Evolutionary conservation across 2,329 filamentous ascomycete species (phyloP), one percentile per base, ranked within the genome.

Genomic region (Pseudovirgaria hyperparasitica): DNA sequence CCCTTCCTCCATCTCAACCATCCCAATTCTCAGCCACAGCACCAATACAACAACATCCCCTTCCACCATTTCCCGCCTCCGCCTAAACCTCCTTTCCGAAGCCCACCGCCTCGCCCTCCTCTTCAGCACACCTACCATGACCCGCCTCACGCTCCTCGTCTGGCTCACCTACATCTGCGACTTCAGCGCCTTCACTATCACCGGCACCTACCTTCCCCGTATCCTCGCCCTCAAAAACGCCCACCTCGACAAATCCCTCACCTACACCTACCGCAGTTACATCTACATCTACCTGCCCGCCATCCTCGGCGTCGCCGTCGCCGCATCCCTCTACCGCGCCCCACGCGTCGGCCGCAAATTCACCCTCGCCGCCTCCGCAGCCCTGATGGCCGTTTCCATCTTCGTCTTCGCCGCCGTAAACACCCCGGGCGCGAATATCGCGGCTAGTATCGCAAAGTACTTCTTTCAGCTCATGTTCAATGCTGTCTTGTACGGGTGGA

Each of bases 251-350:
- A 49, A 63, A 4, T 56, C 58, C 3, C 53, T 69, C 8, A 39
- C 43, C 27, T 40, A 56, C 38, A 70, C 64, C 0, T 70, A 70
- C 36, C 58, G 62, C 11, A 60, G 55, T 4, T 70, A 69, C 42
- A 57, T 70, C 18, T 65, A 63, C 38, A 69, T 67, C 2, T 69
- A 69, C 43, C 50, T 60, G 0, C 65, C 65, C 0, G 65, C 66
- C 3, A 60, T 65, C 6, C 31, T 67, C 0, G 66, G 62, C 13
- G 66, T 69, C 1, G 43, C 67, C 0, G 40, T 67, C 3, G 65
- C 62, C 2, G 52, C 60, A 0, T 37, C 50, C 1, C 55, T 63
- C 48, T 67, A 67, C 49, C 41, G 55, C 40, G 53, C 60, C 23
- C 38, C 58, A 1, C 32, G 35, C n/a, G 25, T 61, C n/a, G 58